Percentiles rank a stretch among this genome's conserved stretches.
These are phyloP conservation scores for Alternaria postmessia DNA, from an alignment of 2,329 filamentous ascomycete genomes.

Conservation along the genomic window DNA sequence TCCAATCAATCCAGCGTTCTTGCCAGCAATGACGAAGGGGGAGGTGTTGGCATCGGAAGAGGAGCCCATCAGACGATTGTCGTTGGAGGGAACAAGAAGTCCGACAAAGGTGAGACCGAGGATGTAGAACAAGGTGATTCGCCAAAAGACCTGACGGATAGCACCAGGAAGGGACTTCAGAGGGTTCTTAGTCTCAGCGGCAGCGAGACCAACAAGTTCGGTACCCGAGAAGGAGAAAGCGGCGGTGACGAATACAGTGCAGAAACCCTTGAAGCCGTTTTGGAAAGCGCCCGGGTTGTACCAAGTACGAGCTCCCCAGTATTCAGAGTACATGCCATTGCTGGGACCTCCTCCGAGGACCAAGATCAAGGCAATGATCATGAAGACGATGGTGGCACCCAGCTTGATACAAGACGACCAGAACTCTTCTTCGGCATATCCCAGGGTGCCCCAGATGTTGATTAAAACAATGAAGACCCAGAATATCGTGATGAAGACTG, in stretches of 20 bases:
- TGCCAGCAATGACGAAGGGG: slow-evolving; percentile 72
- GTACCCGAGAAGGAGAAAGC: slow-evolving; percentile 70
- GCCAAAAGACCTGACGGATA: slow-evolving; percentile 58
- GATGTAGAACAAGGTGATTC: slow-evolving; percentile 57
- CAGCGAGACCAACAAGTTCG: slow-evolving; percentile 68
- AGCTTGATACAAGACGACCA: slow-evolving; percentile 50
- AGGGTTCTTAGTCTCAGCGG: slow-evolving; percentile 66
- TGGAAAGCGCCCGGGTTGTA: slow-evolving; percentile 61
- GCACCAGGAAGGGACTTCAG: slow-evolving; percentile 58
- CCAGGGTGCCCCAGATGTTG: slow-evolving; percentile 51
- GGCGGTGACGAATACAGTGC: slow-evolving; percentile 69
- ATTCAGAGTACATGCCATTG: slow-evolving; percentile 56
- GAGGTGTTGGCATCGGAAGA: slow-evolving; percentile 57
- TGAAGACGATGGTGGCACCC: slow-evolving; percentile 48
- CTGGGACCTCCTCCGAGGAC: slow-evolving; percentile 65
- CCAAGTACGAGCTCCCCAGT: slow-evolving; percentile 70
- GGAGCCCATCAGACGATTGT: slow-evolving; percentile 45
- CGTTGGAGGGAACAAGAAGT: slow-evolving; percentile 51
- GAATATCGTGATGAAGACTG: slow-evolving; percentile 52
- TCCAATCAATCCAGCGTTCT: slow-evolving; percentile 66
- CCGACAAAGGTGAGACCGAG: slow-evolving; percentile 56
- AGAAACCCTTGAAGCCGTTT: slow-evolving; percentile 71
- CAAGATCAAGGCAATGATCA: slow-evolving; percentile 61
- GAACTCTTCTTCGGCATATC: slow-evolving; percentile 54
- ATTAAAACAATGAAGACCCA: slow-evolving; percentile 49